These are phyloP conservation scores for Funneliformis caledonium DNA, from an alignment of 371 early-diverging fungal genomes.

Conservation along the genomic window DNA sequence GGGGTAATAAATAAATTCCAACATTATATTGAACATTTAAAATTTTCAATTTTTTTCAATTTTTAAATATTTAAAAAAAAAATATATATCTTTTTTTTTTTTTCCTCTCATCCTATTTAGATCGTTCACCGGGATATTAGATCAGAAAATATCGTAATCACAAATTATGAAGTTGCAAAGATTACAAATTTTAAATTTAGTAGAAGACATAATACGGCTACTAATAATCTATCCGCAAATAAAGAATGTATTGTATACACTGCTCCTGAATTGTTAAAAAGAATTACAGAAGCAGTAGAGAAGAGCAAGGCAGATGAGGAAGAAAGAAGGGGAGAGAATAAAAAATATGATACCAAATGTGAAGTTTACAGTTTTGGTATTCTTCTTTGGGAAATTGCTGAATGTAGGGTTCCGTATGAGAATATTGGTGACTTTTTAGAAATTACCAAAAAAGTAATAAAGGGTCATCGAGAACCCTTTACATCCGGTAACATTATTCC, in stretches of 20 bases:
- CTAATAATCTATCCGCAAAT: slow-evolving; percentile 9
- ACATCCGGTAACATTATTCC: neutral
- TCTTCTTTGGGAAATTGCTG: slow-evolving; percentile 25
- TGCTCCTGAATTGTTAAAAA: slow-evolving; percentile 23
- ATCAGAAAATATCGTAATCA: slow-evolving; percentile 8
- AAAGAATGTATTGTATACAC: slow-evolving; percentile 4
- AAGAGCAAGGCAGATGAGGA: neutral
- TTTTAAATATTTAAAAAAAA: neutral
- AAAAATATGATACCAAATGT: neutral
- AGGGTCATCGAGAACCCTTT: neutral
- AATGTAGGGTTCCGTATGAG: neutral
- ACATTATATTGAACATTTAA: no score
- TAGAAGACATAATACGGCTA: neutral
- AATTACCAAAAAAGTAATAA: neutral
- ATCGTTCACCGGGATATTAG: slow-evolving; percentile 18
- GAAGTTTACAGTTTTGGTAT: slow-evolving; percentile 33
- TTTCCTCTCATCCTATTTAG: neutral
- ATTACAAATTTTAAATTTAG: slow-evolving; percentile 32
- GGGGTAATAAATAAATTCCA: neutral
- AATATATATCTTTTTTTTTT: neutral
- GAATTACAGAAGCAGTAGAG: neutral
- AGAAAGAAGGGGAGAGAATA: no score
- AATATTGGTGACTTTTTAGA: neutral
- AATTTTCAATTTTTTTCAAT: no score
- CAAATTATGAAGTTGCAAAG: neutral